A percentile compares a stretch with the other conserved stretches of the same genome.
Evolutionary conservation across 2,329 filamentous ascomycete species (phyloP).

Genomic region (Pseudocercospora fuligena): DNA sequence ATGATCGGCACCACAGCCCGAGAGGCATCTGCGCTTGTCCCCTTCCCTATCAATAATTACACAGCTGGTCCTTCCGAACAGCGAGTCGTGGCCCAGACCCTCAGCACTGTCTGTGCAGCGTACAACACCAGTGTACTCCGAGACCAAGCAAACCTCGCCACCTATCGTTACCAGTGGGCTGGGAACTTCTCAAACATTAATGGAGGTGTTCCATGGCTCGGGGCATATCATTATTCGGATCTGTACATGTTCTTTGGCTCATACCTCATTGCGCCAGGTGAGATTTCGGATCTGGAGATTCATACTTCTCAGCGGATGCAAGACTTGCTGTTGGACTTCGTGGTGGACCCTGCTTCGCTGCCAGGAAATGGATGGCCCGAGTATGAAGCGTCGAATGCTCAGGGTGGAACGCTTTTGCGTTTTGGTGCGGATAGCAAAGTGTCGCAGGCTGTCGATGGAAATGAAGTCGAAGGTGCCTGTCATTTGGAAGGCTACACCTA

Average conservation of each 20-base stretch:
- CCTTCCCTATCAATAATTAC: slow-evolving; percentile 33
- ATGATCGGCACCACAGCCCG: slow-evolving; percentile 43
- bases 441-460: slow-evolving; percentile 25
- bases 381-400: slow-evolving; percentile 31
- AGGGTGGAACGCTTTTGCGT: slow-evolving; percentile 25
- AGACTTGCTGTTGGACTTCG: slow-evolving; percentile 45
- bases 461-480: slow-evolving; percentile 28
- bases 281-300: slow-evolving; percentile 38
- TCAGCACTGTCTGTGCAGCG: slow-evolving; percentile 15
- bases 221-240: slow-evolving; percentile 44
- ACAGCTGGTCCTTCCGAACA: slow-evolving; percentile 20
- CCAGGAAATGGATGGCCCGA: slow-evolving; percentile 38
- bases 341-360: slow-evolving; percentile 38
- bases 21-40: slow-evolving; percentile 35
- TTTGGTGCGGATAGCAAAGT: slow-evolving; percentile 31
- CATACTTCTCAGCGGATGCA: slow-evolving; percentile 43
- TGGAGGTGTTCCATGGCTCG: slow-evolving; percentile 40
- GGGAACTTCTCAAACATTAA: slow-evolving; percentile 28
- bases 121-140: slow-evolving; percentile 23
- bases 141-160: slow-evolving; percentile 33
- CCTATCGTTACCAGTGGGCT: slow-evolving; percentile 46
- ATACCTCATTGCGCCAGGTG: slow-evolving; percentile 36
- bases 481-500: slow-evolving; percentile 8
- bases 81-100: slow-evolving; percentile 31
- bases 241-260: slow-evolving; percentile 45